Conservation (phyloP, 768 basidiomycete species). For the Xanthoconium stramineum region DNA sequence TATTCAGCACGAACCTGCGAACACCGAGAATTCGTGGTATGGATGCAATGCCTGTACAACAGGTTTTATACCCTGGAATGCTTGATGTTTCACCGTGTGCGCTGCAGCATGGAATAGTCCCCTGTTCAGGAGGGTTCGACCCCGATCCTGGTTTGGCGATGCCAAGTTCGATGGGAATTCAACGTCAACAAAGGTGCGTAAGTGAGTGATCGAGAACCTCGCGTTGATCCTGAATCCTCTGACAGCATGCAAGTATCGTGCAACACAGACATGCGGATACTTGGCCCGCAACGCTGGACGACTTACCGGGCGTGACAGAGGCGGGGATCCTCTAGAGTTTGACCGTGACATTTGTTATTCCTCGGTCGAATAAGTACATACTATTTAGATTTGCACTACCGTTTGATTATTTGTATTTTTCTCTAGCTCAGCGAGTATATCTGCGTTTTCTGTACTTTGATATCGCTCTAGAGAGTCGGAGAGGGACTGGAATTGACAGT, state of each 20-base stretch:
- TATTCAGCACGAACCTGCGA: conserved; percentile 5
- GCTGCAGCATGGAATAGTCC: not conserved
- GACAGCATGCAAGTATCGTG: not conserved
- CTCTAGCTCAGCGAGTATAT: too few species aligned
- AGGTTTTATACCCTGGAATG: conserved; percentile 3
- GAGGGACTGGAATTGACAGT: too few species aligned
- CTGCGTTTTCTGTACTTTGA: too few species aligned
- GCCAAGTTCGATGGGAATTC: not conserved
- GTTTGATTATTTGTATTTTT: too few species aligned
- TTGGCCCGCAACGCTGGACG: conserved; percentile 1
- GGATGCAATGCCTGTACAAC: not conserved
- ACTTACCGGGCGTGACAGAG: conserved; percentile 9
- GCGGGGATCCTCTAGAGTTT: not conserved
- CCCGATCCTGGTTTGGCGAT: not conserved
- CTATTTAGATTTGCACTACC: not conserved
- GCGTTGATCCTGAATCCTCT: not conserved
- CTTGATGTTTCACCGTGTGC: not conserved
- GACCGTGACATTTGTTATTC: not conserved
- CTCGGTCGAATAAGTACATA: not conserved
- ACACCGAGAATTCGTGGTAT: not conserved
- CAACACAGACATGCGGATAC: not conserved
- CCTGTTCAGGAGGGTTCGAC: not conserved
- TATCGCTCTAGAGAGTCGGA: too few species aligned
- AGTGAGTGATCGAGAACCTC: not conserved
- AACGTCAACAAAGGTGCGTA: conserved; percentile 14